phyloP scores from a whole-genome alignment of 805 yeast genomes.

The Yamadazyma ubonensis region DNA sequence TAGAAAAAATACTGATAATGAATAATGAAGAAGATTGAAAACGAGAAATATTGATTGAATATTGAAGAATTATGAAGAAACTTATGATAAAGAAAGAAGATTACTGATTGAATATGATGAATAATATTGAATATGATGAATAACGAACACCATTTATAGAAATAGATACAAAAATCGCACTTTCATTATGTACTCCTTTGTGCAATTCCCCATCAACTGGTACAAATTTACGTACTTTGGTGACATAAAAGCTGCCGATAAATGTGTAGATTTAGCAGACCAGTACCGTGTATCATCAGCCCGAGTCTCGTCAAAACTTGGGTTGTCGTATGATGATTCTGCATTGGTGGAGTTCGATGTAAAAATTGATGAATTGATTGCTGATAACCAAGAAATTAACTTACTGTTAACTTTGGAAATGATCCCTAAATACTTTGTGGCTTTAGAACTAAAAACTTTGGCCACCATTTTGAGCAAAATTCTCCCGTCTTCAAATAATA shows the following conservation, averaged over 20 bases:
- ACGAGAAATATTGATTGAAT: too few species aligned
- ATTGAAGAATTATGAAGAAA: too few species aligned
- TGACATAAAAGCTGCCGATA: too few species aligned
- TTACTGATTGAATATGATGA: too few species aligned
- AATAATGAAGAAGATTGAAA: too few species aligned
- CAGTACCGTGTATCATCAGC: not conserved
- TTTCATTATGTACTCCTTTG: slow-evolving; percentile 6
- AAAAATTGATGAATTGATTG: slow-evolving; percentile 15
- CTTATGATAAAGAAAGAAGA: too few species aligned
- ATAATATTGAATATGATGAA: too few species aligned
- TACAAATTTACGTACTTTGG: not conserved
- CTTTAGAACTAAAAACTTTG: slow-evolving; percentile 13
- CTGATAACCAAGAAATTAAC: slow-evolving; percentile 1
- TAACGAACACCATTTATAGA: too few species aligned
- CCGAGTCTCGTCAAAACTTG: not conserved
- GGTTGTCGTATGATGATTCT: not conserved
- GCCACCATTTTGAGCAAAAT: slow-evolving; percentile 6
- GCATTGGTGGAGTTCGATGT: not conserved
- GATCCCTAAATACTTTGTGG: slow-evolving; percentile 14
- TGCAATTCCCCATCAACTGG: slow-evolving; percentile 2
- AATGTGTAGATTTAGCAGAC: not conserved
- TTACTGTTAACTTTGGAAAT: slow-evolving; percentile 6
- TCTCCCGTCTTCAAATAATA: slow-evolving; percentile 5
- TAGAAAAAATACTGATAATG: too few species aligned
- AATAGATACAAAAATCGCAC: too few species aligned